Evolutionary conservation across 768 basidiomycete species (phyloP), one percentile per base, ranked within the genome.

Genomic region (Lactifluus subvellereus): DNA sequence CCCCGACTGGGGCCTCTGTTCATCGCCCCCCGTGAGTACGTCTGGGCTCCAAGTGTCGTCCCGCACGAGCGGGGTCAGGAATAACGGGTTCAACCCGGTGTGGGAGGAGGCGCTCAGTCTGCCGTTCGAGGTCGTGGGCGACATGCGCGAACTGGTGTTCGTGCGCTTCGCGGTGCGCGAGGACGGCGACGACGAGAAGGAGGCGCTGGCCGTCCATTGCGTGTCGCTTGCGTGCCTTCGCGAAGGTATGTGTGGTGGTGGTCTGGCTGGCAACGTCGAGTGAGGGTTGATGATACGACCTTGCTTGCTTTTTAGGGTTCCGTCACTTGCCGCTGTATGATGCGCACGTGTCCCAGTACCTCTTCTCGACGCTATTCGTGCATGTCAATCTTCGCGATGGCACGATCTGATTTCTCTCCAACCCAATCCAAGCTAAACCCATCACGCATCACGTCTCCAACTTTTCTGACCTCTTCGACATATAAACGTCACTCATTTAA

Each of bases 311-410:
- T 54, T 4, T 50, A 92, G 95, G 96, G 1, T 98, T 88, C 71
- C 85, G 91, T 8, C 91, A 98, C 74, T 73, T 98, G 6, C 94
- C 96, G 0, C 76, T 98, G 40, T 91, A 94, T 69, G 96, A 98
- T 73, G 76, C 82, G 2, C 88, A 94, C 71, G 83, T 92, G 49
- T 88, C 89, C 43, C 93, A 94, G 70, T 91, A 88, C 70, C 77
- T 98, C 54, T 98, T 95, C 74, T 92, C 94, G 27, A 94, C 94
- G n/a, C 78, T 98, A 18, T 97, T 98, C 69, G 86, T 96, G 22
- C 76, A 82, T 59, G 82, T 87, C 51, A 74, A 79, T 18, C 73
- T 92, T 42, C 70, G 73, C 3, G 74, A 78, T 33, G 72, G 62
- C 51, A 52, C 32, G 43, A 51, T 11, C n/a, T 52, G 40, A 59